Conservation (phyloP, 2,329 filamentous ascomycete species). For the Epichloe festucae region DNA sequence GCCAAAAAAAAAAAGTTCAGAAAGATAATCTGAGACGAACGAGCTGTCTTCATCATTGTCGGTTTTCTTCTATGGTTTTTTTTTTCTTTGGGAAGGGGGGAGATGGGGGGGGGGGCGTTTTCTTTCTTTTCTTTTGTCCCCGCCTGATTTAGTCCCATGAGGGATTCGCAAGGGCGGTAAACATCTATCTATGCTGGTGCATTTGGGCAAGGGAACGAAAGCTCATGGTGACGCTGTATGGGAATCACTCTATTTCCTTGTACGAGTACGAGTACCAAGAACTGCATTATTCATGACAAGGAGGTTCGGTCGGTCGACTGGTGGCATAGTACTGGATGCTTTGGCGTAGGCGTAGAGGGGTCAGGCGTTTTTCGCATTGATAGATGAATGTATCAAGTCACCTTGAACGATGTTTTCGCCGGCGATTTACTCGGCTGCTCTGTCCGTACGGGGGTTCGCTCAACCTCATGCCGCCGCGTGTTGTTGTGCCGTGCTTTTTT, state of each 20-base stretch:
- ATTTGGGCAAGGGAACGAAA: background rate
- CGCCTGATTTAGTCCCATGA: background rate
- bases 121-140: background rate
- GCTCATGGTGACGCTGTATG: background rate
- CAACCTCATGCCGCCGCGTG: no score
- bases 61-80: background rate
- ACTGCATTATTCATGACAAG: constrained; percentile 2
- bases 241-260: background rate
- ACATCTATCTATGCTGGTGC: background rate
- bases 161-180: no score
- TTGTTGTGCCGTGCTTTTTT: no score
- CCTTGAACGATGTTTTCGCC: background rate
- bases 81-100: background rate
- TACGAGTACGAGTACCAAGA: constrained; percentile 1
- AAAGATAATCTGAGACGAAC: constrained; percentile 4
- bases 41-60: background rate
- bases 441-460: no score
- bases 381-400: background rate
- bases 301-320: background rate
- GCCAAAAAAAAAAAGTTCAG: constrained; percentile 2
- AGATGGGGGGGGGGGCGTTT: no score
- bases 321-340: no score
- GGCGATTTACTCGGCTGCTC: background rate
- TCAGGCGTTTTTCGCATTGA: background rate
- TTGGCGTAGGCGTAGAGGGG: background rate